Evolutionary conservation across 139 green algal genomes (phyloP).

Genomic region (Chlamydomonas sphaeroides): DNA sequence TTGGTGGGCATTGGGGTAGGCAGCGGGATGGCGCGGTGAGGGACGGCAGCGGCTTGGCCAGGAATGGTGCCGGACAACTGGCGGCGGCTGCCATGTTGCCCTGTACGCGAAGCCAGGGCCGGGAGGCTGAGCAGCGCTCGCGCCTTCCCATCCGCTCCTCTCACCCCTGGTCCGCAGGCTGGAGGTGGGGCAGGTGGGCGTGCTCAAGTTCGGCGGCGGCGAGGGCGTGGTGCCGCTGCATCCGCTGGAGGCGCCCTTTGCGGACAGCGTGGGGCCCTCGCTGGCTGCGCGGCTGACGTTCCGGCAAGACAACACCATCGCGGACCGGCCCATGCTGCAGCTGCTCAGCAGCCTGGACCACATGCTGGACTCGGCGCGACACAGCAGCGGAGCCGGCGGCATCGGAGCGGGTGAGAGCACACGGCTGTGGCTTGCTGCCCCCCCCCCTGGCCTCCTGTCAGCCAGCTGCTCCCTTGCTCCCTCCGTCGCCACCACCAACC

Average conservation of each 20-base stretch:
- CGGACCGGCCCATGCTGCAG: conserved; percentile 89
- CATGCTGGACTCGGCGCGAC: conserved; percentile 78
- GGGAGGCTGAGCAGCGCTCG: no score
- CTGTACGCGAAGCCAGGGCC: no score
- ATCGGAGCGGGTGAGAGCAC: conserved; percentile 44
- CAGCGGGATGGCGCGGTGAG: no score
- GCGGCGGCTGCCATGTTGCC: no score
- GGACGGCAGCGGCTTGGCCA: no score
- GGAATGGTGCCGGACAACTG: no score
- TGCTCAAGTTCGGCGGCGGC: conserved; percentile 91
- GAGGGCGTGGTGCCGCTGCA: conserved; percentile 83
- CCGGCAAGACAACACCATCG: conserved; percentile 94
- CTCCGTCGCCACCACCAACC: no score
- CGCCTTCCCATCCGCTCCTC: neutral
- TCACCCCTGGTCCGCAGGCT: neutral
- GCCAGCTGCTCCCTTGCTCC: no score
- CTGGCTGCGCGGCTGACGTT: conserved; percentile 81
- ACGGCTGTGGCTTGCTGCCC: no score
- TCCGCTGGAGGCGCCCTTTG: conserved; percentile 87
- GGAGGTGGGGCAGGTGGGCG: conserved; percentile 88
- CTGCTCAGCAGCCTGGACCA: conserved; percentile 80
- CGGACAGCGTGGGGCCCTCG: conserved; percentile 77
- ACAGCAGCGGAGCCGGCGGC: conserved; percentile 47
- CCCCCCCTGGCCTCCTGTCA: no score
- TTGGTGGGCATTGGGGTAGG: no score